Base-by-base conservation (phyloP, 1,284 basidiomycete genomes). In the Sporisorium graminicola region DNA sequence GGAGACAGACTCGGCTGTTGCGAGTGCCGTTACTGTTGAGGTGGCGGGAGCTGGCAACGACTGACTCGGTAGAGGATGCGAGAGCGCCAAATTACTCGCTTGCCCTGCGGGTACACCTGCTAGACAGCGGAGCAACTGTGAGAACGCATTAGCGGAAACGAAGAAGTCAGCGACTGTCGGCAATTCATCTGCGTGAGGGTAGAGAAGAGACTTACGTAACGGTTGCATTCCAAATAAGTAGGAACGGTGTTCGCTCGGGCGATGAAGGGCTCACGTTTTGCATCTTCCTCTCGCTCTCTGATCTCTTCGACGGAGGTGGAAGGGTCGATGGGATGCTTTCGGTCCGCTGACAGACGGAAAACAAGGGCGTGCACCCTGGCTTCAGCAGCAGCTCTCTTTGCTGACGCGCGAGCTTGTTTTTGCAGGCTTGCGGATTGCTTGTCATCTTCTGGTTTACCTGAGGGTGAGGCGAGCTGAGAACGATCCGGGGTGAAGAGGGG, bases 161-260 rank as follows among this genome's bases (percentile, higher is more conserved):
- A 54, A 5, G 44, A 16, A 0, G 33, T 52, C 20, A 42, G 22
- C n/a, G 10, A 8, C 35, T 33, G 43, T 18, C 13, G 18, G 14
- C 20, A 5, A 35, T 3, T 6, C 5, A 37, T 3, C 22, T 35
- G 31, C 8, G 16, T 9, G 16, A 18, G n/a, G 16, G 14, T 7
- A 40, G n/a, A 29, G 13, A 18, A 22, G 20, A n/a, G 13, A 69
- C 74, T 73, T 82, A 93, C 92, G 65, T 91, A 89, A 85, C 93
- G 89, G 82, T 95, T 97, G 69, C 92, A 88, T 80, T 95, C 94
- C 77, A 94, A 88, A 82, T 93, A 95, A 1, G 90, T 89, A 18
- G 91, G 89, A 18, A 97, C 87, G n/a, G 90, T 94, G 84, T 97
- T 96, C 2, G 92, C 91, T 33, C 95, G 90, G 37, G 92, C 90